Base-by-base conservation (phyloP, 2,329 filamentous ascomycete species). In the Arthrobotrys sphaeroides region DNA sequence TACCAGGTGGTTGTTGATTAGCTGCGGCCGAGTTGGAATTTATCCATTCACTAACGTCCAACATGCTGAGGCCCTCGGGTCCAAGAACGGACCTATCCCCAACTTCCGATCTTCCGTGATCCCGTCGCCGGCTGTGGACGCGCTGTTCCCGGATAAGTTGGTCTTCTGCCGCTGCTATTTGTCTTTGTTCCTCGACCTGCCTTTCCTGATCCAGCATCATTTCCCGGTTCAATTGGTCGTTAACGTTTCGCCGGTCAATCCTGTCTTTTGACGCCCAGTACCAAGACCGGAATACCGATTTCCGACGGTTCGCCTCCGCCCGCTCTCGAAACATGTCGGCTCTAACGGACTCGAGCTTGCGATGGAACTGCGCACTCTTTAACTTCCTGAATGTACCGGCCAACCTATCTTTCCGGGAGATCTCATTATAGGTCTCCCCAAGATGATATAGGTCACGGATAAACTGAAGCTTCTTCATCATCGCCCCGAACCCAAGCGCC, bases 31-130 rank as follows among this genome's bases (percentile, higher is more conserved):
- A 74, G 51, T 74, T 74, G 26, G 62, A 74, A 45, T 74, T 68
- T 68, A 74, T 67, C 70, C 70, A 74, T 57, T 74, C 62, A 33
- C 70, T 68, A 47, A 74, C 70, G 18, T 74, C 70, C 31, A 62
- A 18, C 62, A 74, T 74, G 31, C 70, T 74, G 20, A 68, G 62
- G 13, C 70, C 70, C 49, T 74, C 70, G 9, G 62, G 62, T 1
- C 62, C 70, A 16, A 64, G 38, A 26, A 68, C 51, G 20, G 70
- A 74, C 10, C 42, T 28, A 13, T 74, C 70, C 4, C 55, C 62
- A 20, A 64, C 31, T 16, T 66, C 60, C 26, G 62, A 67, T 28
- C 38, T 47, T 16, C 26, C 13, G 6, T 51, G 47, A 36, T 24
- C 26, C 13, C 33, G 51, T 13, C 43, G 26, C 12, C 51, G 43